Base-by-base conservation (phyloP, 805 yeast genomes). In the Tetrapisispora arboricola region DNA sequence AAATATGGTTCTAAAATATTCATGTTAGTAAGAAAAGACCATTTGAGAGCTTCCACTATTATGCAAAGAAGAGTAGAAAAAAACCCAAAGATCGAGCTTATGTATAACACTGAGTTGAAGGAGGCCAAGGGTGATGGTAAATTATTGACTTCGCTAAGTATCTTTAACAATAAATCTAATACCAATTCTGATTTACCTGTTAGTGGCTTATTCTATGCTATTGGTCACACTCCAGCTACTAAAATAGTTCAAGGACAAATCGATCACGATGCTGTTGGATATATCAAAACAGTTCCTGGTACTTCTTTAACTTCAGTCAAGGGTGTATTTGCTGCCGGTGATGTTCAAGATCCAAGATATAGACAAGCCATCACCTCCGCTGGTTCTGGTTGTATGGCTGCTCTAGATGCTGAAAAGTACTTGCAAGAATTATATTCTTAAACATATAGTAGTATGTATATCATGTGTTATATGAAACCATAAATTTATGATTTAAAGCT, bases 371-470 rank as follows among this genome's bases (percentile, higher is more conserved):
- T 92, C 60, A 92, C 99, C 31, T 87, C 96, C 63, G 99, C 99
- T n/a, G 99, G 98, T 60, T 75, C 95, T 49, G 99, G 99, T 49
- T 92, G 99, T 74, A 90, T 90, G 96, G 99, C 99, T 56, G 99
- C 94, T 46, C 75, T 92, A 47, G 98, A 92, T 57, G 85, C 90
- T 59, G 96, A 88, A 69, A 81, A 78, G 63, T 84, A 73, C 63
- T 61, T 88, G 47, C 68, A 90, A 35, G 94, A 84, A 51, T n/a
- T 34, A 17, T 34, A 34, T 17, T 8, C 11, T 24, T 34, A 34
- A 25, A 2, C 13, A 16, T 6, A 9, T 16, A n/a, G 12, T 22
- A 19, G 4, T 20, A 20, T 13, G 5, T 20, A 20, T 13, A n/a
- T 12, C 7, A 17, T 30, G n/a, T 17, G 13, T 21, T 31, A 31